Conservation (phyloP, 371 early-diverging fungal genomes). For the Circinella minor region DNA sequence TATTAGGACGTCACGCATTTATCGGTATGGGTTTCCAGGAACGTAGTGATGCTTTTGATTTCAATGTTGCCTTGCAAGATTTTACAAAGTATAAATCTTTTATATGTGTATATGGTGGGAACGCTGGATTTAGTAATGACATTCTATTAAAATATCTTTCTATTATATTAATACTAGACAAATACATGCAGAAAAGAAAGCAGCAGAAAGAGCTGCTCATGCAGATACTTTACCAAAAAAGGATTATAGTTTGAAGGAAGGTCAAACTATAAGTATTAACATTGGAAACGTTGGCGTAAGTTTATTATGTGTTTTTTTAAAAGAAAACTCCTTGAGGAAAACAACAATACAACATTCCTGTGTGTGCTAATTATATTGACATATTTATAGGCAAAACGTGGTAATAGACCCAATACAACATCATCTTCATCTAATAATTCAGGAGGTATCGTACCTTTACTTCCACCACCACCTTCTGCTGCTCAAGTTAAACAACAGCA, state of each 20-base stretch:
- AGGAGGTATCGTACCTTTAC: conserved; percentile 42
- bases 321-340: no score
- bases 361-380: no score
- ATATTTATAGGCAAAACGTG: conserved; percentile 11
- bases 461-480: conserved; percentile 61
- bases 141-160: no score
- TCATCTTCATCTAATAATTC: neutral
- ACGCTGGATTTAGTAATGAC: no score
- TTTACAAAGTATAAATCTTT: conserved; percentile 59
- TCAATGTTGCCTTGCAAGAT: conserved; percentile 92
- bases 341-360: no score
- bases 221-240: conserved; percentile 60
- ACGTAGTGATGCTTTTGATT: conserved; percentile 89
- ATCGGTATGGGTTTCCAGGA: conserved; percentile 92
- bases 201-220: conserved; percentile 50
- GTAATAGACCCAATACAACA: neutral
- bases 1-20: conserved; percentile 79
- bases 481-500: conserved; percentile 56
- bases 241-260: conserved; percentile 87
- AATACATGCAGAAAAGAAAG: conserved; percentile 61
- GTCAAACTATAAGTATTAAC: conserved; percentile 82
- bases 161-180: conserved; percentile 43
- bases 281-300: conserved; percentile 68
- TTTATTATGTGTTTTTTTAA: neutral
- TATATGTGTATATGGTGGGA: no score